phyloP scores from a whole-genome alignment of 768 basidiomycete genomes.

The Xerocomus potaroensis region DNA sequence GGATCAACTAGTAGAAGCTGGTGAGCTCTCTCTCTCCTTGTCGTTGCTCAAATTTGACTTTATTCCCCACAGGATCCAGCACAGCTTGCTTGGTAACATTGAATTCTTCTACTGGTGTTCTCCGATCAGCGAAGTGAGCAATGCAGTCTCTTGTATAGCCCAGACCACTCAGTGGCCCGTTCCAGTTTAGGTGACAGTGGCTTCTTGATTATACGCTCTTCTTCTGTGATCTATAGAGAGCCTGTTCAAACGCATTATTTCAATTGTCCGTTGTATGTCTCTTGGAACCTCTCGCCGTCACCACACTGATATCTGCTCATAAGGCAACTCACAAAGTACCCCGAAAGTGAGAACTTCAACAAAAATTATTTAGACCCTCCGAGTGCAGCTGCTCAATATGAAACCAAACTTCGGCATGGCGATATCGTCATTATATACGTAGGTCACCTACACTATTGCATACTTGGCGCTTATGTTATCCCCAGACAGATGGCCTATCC shows the following conservation, averaged over 20 bases:
- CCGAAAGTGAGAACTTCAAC: slow-evolving; percentile 17
- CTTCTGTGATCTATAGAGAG: slow-evolving; percentile 51
- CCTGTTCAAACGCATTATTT: slow-evolving; percentile 32
- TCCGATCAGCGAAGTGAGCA: slow-evolving; percentile 75
- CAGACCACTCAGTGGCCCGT: slow-evolving; percentile 4
- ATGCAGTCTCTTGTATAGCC: background rate
- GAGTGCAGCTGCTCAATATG: slow-evolving; percentile 40
- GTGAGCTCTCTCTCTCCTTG: slow-evolving; percentile 30
- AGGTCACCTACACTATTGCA: slow-evolving; percentile 9
- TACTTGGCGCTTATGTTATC: slow-evolving; percentile 3
- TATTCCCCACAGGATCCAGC: slow-evolving; percentile 59
- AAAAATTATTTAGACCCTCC: slow-evolving; percentile 34
- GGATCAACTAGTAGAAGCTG: slow-evolving; percentile 56
- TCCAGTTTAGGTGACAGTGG: slow-evolving; percentile 76
- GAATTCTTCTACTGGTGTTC: slow-evolving; percentile 67
- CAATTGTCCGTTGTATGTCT: slow-evolving; percentile 31
- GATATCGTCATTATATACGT: slow-evolving; percentile 51
- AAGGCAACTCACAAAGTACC: slow-evolving; percentile 34
- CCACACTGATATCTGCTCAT: background rate
- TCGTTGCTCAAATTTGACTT: background rate
- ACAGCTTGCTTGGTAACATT: slow-evolving; percentile 75
- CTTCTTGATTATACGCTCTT: slow-evolving; percentile 65
- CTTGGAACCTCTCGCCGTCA: background rate
- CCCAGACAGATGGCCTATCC: slow-evolving; percentile 51
- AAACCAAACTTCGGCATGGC: slow-evolving; percentile 47